phyloP scores from a whole-genome alignment of 371 early-diverging fungal genomes.

The Catenaria anguillulae region DNA sequence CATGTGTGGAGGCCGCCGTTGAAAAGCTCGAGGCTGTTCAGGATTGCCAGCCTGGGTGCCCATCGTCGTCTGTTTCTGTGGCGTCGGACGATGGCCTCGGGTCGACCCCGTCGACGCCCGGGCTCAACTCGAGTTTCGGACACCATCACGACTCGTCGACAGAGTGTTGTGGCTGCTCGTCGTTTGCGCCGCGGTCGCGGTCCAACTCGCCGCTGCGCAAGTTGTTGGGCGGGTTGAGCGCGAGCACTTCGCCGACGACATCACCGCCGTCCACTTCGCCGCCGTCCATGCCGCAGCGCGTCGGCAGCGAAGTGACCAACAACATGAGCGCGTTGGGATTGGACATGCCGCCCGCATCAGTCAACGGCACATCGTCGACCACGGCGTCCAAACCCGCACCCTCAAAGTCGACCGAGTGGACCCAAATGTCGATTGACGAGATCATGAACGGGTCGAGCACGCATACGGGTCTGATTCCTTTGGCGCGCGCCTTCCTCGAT shows the following conservation, averaged over 20 bases:
- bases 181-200: constrained; percentile 10
- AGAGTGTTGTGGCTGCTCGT: background rate
- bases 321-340: too few relatives aligned
- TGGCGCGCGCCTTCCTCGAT: constrained; percentile 66
- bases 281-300: too few relatives aligned
- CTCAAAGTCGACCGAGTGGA: too few relatives aligned
- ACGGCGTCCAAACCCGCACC: too few relatives aligned
- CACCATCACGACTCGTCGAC: too few relatives aligned
- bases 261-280: background rate
- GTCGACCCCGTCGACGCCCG: too few relatives aligned
- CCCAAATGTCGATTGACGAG: constrained; percentile 73
- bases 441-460: constrained; percentile 82
- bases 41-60: background rate
- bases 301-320: too few relatives aligned
- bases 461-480: constrained; percentile 73
- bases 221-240: background rate
- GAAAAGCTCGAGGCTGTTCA: background rate
- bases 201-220: constrained; percentile 1
- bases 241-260: constrained; percentile 9
- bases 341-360: too few relatives aligned
- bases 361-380: too few relatives aligned
- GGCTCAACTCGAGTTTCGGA: too few relatives aligned
- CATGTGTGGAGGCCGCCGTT: constrained; percentile 8
- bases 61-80: background rate
- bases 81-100: too few relatives aligned